Conservation (phyloP, 345 rosid genomes). For the Pistacia vera region DNA sequence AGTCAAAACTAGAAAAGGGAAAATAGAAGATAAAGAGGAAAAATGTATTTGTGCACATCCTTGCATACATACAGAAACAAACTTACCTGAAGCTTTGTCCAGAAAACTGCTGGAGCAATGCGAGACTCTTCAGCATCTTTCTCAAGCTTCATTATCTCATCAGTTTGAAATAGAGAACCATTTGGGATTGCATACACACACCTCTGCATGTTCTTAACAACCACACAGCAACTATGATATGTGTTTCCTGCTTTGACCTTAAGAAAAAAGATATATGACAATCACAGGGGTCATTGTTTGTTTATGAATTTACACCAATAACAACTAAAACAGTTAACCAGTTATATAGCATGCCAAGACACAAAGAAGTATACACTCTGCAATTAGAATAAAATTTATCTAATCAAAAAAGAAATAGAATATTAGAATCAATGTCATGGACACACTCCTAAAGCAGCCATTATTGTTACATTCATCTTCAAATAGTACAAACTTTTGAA, state of each 20-base stretch:
- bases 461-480: not conserved
- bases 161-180: slow-evolving; percentile 56
- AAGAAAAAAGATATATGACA: slow-evolving; percentile 21
- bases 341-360: not conserved
- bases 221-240: slow-evolving; percentile 85
- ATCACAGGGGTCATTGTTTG: not conserved
- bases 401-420: not conserved
- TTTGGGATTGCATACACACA: slow-evolving; percentile 88
- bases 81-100: slow-evolving; percentile 77
- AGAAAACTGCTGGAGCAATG: slow-evolving; percentile 58
- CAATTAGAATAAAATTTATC: not conserved
- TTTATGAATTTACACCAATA: not conserved
- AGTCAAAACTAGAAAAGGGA: slow-evolving; percentile 14
- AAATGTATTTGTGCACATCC: not conserved
- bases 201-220: slow-evolving; percentile 82
- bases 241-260: slow-evolving; percentile 81
- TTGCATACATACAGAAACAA: not conserved
- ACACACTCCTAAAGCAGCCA: not conserved
- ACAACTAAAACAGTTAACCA: not conserved
- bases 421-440: not conserved
- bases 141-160: slow-evolving; percentile 67
- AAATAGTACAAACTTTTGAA: not conserved
- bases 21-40: not conserved
- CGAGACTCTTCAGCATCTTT: slow-evolving; percentile 67
- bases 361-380: not conserved